Evolutionary conservation across 345 rosid species (phyloP).

Genomic region (Rhodamnia rubescens): DNA sequence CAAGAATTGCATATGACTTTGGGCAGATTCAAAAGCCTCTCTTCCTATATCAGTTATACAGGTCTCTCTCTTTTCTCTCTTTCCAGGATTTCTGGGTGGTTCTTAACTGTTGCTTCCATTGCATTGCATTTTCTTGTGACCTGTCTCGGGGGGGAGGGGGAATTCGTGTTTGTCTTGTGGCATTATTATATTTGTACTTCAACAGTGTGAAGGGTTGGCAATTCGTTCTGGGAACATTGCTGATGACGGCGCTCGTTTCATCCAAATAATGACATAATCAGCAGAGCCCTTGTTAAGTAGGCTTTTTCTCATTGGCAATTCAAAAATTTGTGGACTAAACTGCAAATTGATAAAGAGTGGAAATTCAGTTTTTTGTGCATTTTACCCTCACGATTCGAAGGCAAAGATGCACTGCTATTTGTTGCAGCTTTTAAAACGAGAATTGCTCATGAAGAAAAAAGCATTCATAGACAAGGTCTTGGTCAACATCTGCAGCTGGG

Average conservation of each 20-base stretch:
- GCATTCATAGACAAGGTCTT: background rate
- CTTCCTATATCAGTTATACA: background rate
- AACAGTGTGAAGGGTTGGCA: background rate
- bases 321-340: background rate
- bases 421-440: background rate
- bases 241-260: background rate
- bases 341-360: background rate
- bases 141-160: background rate
- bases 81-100: background rate
- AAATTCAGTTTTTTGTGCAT: background rate
- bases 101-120: background rate
- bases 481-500: background rate
- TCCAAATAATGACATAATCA: background rate
- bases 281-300: background rate
- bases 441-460: background rate
- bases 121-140: background rate
- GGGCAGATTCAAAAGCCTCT: background rate
- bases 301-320: background rate
- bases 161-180: background rate
- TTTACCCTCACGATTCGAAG: background rate
- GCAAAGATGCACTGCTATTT: background rate
- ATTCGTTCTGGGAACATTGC: background rate
- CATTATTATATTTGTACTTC: background rate
- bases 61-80: background rate
- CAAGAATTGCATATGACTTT: background rate